phyloP scores from a whole-genome alignment of 768 basidiomycete genomes.

The Zangia roseola region DNA sequence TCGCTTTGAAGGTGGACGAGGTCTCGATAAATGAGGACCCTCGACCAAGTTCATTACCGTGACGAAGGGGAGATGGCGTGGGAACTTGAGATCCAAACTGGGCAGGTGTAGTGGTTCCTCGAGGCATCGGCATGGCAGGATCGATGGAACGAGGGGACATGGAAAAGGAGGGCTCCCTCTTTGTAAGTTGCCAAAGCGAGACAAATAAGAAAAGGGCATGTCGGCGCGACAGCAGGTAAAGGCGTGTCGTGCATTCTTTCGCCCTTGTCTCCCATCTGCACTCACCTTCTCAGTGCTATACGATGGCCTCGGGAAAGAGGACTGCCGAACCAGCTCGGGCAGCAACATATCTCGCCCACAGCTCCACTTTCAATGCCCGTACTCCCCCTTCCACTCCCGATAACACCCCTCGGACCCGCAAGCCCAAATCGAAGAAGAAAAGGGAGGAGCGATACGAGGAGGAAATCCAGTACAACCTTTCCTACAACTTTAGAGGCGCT shows the following conservation, averaged over 20 bases:
- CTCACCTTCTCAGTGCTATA: slow-evolving; percentile 34
- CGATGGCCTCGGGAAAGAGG: slow-evolving; percentile 36
- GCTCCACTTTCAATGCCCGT: slow-evolving; percentile 53
- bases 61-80: slow-evolving; percentile 18
- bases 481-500: slow-evolving; percentile 31
- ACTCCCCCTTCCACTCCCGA: slow-evolving; percentile 50
- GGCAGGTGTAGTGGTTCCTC: slow-evolving; percentile 28
- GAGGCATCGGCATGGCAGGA: slow-evolving; percentile 28
- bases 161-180: slow-evolving; percentile 18
- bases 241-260: slow-evolving; percentile 37
- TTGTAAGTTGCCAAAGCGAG: slow-evolving; percentile 26
- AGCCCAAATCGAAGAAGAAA: slow-evolving; percentile 41
- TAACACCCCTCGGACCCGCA: slow-evolving; percentile 43
- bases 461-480: slow-evolving; percentile 35
- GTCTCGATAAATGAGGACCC: background rate
- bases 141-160: slow-evolving; percentile 9
- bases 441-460: slow-evolving; percentile 47
- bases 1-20: background rate
- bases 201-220: slow-evolving; percentile 35
- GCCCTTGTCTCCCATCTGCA: slow-evolving; percentile 38
- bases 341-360: slow-evolving; percentile 59
- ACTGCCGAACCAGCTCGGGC: slow-evolving; percentile 30
- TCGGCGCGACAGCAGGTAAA: slow-evolving; percentile 34
- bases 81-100: slow-evolving; percentile 6
- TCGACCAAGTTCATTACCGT: slow-evolving; percentile 26